Conservation (phyloP, 192 early-diverging fungal species). For the Ambispora gerdemannii region DNA sequence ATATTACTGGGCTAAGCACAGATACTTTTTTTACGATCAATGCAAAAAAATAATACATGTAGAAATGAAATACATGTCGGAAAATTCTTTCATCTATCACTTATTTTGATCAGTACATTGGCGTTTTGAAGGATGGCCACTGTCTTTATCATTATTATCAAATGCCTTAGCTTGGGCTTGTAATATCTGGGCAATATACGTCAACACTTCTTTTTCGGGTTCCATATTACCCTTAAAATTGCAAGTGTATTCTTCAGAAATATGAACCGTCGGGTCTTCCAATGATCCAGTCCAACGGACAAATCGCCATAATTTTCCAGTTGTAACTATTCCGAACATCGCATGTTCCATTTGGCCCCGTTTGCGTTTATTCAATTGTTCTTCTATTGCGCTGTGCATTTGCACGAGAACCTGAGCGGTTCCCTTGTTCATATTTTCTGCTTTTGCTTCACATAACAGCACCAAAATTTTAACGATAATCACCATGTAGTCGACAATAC, state of each 20-base stretch:
- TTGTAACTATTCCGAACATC: conserved; percentile 29
- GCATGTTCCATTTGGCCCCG: background rate
- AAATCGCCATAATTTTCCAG: conserved; percentile 28
- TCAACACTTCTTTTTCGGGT: conserved; percentile 11
- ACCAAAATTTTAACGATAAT: conserved; percentile 12
- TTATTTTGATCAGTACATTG: no score
- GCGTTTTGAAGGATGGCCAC: no score
- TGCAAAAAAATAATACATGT: no score
- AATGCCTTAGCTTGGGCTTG: conserved; percentile 13
- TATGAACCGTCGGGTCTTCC: conserved; percentile 8
- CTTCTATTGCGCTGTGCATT: conserved; percentile 26
- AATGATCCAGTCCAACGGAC: conserved; percentile 22
- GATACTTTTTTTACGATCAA: no score
- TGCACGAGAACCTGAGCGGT: conserved; percentile 31
- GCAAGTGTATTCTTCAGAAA: conserved; percentile 21
- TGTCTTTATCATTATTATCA: no score
- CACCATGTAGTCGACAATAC: conserved; percentile 28
- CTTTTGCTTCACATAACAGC: conserved; percentile 27
- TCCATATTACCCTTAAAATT: conserved; percentile 25
- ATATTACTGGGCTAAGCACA: no score
- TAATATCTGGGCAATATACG: conserved; percentile 24
- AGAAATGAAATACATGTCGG: background rate
- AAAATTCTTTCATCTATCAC: no score
- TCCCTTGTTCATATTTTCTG: conserved; percentile 21
- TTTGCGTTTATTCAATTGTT: conserved; percentile 11